Conservation (phyloP, 345 rosid genomes). For the Stellera chamaejasme region DNA sequence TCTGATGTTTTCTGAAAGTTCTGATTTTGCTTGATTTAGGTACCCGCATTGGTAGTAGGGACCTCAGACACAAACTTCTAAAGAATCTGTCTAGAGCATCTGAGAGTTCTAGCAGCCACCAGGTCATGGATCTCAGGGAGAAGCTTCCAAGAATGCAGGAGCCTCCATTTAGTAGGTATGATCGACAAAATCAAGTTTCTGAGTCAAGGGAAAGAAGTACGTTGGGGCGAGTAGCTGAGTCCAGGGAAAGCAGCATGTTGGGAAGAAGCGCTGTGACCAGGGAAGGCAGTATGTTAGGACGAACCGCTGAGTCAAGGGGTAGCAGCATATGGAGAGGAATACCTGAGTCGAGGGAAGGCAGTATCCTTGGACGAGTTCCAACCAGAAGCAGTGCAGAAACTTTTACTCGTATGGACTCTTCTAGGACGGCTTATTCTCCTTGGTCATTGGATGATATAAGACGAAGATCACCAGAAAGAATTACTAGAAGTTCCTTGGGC, state of each 20-base stretch:
- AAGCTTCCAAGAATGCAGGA: conserved; percentile 56
- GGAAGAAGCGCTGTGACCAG: neutral
- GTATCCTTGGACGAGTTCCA: conserved; percentile 35
- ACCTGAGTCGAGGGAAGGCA: conserved; percentile 39
- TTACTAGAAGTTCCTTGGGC: conserved; percentile 46
- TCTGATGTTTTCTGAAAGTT: conserved; percentile 29
- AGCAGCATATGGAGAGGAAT: conserved; percentile 12
- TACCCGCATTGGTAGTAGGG: conserved; percentile 51
- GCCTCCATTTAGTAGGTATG: conserved; percentile 26
- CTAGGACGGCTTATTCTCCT: conserved; percentile 48
- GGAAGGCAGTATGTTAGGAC: neutral
- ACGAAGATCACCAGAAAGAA: conserved; percentile 63
- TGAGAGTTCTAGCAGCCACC: conserved; percentile 36
- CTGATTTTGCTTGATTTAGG: conserved; percentile 34
- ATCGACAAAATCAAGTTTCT: conserved; percentile 29
- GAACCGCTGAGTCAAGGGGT: conserved; percentile 39
- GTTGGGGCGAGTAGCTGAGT: conserved; percentile 10
- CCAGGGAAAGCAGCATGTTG: too few species aligned
- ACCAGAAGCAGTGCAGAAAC: conserved; percentile 42
- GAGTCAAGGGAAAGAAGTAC: conserved; percentile 38
- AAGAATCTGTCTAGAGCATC: conserved; percentile 44
- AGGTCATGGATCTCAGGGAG: conserved; percentile 61
- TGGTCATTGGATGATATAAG: conserved; percentile 67
- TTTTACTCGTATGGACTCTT: conserved; percentile 36
- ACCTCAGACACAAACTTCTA: conserved; percentile 75